phyloP scores from a whole-genome alignment of 441 rosid species.

The Pelargonium citronellum region DNA sequence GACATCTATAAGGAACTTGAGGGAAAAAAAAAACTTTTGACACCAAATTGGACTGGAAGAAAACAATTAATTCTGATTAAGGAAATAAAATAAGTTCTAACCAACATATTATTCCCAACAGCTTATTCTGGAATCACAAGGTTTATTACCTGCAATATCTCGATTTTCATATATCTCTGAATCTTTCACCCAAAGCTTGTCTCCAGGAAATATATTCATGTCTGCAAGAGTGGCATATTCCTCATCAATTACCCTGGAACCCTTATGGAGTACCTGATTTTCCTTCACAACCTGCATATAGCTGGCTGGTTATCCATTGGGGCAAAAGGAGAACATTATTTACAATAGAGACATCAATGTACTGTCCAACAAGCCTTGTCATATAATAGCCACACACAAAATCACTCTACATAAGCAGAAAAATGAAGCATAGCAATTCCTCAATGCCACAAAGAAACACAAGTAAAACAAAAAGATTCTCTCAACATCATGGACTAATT shows the following conservation, averaged over 20 bases:
- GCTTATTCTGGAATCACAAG: conserved; percentile 5
- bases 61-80: conserved; percentile 14
- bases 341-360: background rate
- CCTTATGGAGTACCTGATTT: conserved; percentile 90
- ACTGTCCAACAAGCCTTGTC: conserved; percentile 14
- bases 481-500: background rate
- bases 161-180: conserved; percentile 90
- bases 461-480: background rate
- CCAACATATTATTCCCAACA: background rate
- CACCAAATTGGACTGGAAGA: background rate
- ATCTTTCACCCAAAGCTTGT: conserved; percentile 96
- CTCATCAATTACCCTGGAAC: conserved; percentile 64
- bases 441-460: background rate
- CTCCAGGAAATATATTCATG: conserved; percentile 89
- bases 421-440: background rate
- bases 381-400: background rate
- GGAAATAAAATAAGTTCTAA: background rate
- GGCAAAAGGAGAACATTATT: conserved; percentile 4
- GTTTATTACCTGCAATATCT: conserved; percentile 84
- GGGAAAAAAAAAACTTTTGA: background rate
- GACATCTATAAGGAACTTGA: background rate
- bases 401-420: background rate
- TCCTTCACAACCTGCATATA: conserved; percentile 81
- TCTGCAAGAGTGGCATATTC: conserved; percentile 96
- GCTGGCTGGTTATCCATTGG: conserved; percentile 5